Base-by-base conservation (phyloP, 148 eudicot genomes). In the Amaranthus palmeri region DNA sequence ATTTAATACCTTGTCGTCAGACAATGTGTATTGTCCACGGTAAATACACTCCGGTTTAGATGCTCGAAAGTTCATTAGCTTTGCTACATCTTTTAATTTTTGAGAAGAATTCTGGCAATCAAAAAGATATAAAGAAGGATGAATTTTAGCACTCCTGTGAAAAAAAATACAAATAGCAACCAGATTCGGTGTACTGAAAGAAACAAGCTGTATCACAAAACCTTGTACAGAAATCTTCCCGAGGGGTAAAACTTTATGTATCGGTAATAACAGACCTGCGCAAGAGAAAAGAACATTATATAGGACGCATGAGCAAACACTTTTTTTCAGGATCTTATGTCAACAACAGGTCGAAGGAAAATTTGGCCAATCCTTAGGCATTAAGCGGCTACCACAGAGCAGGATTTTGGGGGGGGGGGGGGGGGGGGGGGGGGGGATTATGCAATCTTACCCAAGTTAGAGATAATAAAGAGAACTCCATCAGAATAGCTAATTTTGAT, bases 211-310 rank as follows among this genome's bases (percentile, higher is more conserved):
- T 18, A 6, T 65, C 41, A 56, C 66, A 14, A 62, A 76, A 93
- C 97, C 98, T 93, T 91, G 77, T 91, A 91, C 57, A 93, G 80
- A 69, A 93, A 93, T 79, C 86, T 91, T 69, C 98, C 98, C 71
- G 98, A 91, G 68, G 97, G 86, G 82, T 81, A 91, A 81, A 93
- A 88, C 79, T 92, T 85, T 83, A 91, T 77, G 82, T 93, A 93
- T 41, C 98, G 87, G 83, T 74, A 93, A 81, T 93, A 93, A 78
- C 98, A 93, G 41, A 93, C 98, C 98, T 93, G 88, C 82, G 82
- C 4, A 44, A 7, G 62, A 9, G 61, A 18, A 79, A 13, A 67
- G 48, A 54, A 65, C 49, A 70, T 65, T 48, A 49, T 14, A 4
- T 43, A 48, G 43, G 54, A 10, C 3, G 10, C 42, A 17, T 4